Conservation (phyloP, 2,329 filamentous ascomycete genomes). For the Botrytis medusae region DNA sequence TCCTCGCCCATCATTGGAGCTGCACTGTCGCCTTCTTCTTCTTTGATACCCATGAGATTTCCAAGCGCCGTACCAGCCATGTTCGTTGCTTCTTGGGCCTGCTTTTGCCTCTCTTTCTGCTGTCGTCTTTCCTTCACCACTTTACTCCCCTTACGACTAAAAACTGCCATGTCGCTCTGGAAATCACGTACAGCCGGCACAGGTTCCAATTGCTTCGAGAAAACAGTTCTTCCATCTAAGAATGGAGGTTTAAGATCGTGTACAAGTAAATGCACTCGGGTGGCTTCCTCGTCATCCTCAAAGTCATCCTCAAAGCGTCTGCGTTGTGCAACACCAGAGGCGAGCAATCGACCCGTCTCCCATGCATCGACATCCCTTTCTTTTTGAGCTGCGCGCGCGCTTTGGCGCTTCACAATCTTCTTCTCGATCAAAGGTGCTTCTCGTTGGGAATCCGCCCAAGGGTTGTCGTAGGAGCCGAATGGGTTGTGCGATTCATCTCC, state of each 20-base stretch:
- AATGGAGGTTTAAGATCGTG: slow-evolving; percentile 95
- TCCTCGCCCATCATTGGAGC: slow-evolving; percentile 73
- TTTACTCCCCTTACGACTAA: slow-evolving; percentile 90
- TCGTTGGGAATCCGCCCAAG: slow-evolving; percentile 69
- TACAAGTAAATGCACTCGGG: slow-evolving; percentile 83
- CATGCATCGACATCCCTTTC: slow-evolving; percentile 95
- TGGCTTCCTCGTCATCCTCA: slow-evolving; percentile 85
- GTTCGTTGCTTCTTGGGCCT: slow-evolving; percentile 92
- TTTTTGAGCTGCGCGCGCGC: slow-evolving; percentile 75
- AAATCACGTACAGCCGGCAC: slow-evolving; percentile 89
- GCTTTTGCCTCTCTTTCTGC: slow-evolving; percentile 88
- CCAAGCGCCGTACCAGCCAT: slow-evolving; percentile 88
- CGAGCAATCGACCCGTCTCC: slow-evolving; percentile 98
- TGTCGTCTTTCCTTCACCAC: slow-evolving; percentile 90
- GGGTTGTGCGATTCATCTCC: slow-evolving; percentile 93
- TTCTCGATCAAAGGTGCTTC: slow-evolving; percentile 76
- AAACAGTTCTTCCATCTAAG: slow-evolving; percentile 89
- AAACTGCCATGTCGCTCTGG: slow-evolving; percentile 98
- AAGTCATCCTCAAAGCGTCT: slow-evolving; percentile 80
- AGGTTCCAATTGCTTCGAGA: slow-evolving; percentile 95
- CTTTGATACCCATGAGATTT: slow-evolving; percentile 93
- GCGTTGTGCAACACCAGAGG: slow-evolving; percentile 90
- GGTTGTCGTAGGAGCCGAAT: slow-evolving; percentile 73
- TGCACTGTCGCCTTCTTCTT: slow-evolving; percentile 89
- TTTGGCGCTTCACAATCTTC: slow-evolving; percentile 71